Percentiles rank a stretch among this genome's conserved stretches.
These are phyloP conservation scores for Microsporum audouinii DNA, from an alignment of 2,329 filamentous ascomycete species.

Conservation along the genomic window DNA sequence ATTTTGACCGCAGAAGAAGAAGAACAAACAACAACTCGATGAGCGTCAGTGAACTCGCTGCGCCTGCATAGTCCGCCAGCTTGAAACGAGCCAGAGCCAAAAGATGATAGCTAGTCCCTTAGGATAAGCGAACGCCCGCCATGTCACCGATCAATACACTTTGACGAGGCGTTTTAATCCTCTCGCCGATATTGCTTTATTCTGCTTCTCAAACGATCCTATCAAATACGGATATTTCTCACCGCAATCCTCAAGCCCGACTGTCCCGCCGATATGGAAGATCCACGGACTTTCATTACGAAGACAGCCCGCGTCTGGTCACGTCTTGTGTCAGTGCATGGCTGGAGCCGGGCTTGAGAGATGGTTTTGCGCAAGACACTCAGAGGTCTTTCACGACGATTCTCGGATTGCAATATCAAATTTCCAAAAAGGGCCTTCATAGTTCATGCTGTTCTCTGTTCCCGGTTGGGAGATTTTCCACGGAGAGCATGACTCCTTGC, in stretches of 20 bases:
- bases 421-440: slow-evolving; percentile 32
- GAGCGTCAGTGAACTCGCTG: not conserved
- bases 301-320: not conserved
- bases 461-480: slow-evolving; percentile 17
- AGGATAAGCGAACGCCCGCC: not conserved
- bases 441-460: slow-evolving; percentile 31
- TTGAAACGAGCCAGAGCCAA: not conserved
- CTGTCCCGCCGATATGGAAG: not conserved
- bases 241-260: not conserved
- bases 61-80: too few relatives aligned
- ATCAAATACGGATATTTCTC: not conserved
- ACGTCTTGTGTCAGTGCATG: slow-evolving; percentile 5
- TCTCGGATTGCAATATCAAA: slow-evolving; percentile 29
- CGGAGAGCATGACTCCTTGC: slow-evolving; percentile 38
- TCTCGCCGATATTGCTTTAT: not conserved
- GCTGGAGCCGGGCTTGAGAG: not conserved
- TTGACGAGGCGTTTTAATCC: not conserved
- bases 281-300: slow-evolving; percentile 1
- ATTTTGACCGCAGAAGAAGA: too few relatives aligned
- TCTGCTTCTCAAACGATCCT: not conserved
- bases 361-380: slow-evolving; percentile 5
- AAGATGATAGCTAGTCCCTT: not conserved
- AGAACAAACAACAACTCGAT: too few relatives aligned
- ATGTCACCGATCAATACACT: not conserved
- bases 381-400: slow-evolving; percentile 1